Evolutionary conservation across 225 moss, liverwort and hornwort genomes (phyloP).

Genomic region (Physcomitrellopsis africana): DNA sequence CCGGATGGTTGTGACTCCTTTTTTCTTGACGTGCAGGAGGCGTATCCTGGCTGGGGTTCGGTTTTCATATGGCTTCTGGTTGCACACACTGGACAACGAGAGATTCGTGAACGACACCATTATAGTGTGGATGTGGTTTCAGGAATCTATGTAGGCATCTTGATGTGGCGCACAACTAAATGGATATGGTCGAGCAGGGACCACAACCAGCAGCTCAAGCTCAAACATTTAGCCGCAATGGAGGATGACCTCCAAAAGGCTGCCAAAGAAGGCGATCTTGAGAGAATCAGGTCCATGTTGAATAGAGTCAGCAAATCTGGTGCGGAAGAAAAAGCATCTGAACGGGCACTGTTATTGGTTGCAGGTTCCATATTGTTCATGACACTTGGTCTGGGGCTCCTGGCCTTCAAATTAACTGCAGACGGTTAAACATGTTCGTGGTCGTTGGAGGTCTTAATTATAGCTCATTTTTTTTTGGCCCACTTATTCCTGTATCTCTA

Average conservation of each 20-base stretch:
- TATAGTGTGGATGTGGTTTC: conserved; percentile 82
- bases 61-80: conserved; percentile 72
- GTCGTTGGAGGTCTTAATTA: neutral
- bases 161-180: conserved; percentile 68
- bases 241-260: conserved; percentile 72
- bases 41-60: conserved; percentile 80
- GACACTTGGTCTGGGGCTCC: conserved; percentile 61
- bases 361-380: conserved; percentile 45
- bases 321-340: conserved; percentile 27
- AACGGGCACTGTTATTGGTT: conserved; percentile 38
- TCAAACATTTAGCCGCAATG: conserved; percentile 33
- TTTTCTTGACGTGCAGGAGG: conserved; percentile 55
- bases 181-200: conserved; percentile 77
- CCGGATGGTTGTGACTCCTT: neutral
- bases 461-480: neutral
- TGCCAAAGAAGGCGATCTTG: conserved; percentile 75
- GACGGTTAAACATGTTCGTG: conserved; percentile 44
- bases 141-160: conserved; percentile 65
- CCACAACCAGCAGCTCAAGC: conserved; percentile 38
- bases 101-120: conserved; percentile 94
- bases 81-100: conserved; percentile 72
- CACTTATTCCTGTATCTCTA: no score
- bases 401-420: conserved; percentile 69
- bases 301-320: conserved; percentile 42
- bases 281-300: conserved; percentile 60